phyloP scores from a whole-genome alignment of 768 basidiomycete species.

The Leucosporidium yakuticum region DNA sequence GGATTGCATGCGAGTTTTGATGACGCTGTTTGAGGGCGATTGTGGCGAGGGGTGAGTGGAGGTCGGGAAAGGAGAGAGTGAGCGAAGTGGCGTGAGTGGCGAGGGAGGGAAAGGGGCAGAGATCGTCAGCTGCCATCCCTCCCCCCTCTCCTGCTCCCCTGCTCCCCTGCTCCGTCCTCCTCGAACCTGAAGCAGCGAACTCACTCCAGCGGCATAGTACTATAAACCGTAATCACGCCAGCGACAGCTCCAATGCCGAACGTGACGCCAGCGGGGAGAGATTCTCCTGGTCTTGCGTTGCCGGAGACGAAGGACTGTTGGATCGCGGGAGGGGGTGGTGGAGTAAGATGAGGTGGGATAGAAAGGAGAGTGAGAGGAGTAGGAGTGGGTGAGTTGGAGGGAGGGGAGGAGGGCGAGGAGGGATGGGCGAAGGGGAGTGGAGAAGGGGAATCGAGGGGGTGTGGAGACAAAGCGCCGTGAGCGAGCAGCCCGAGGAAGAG shows the following conservation, averaged over 20 bases:
- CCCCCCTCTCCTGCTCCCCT: no score
- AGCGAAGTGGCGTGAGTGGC: neutral
- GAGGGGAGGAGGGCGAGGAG: no score
- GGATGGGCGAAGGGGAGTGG: no score
- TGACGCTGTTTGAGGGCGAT: slow-evolving; percentile 55
- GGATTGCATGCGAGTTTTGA: slow-evolving; percentile 98
- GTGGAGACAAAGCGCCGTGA: neutral
- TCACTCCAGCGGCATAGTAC: slow-evolving; percentile 49
- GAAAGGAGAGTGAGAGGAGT: neutral
- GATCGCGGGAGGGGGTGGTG: neutral
- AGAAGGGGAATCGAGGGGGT: neutral
- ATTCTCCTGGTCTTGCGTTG: slow-evolving; percentile 71
- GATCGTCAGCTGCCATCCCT: slow-evolving; percentile 4
- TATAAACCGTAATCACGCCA: slow-evolving; percentile 89
- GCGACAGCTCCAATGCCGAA: slow-evolving; percentile 92
- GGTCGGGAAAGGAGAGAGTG: slow-evolving; percentile 1
- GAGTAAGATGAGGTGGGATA: slow-evolving; percentile 12
- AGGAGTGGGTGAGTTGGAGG: no score
- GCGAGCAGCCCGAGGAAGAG: neutral
- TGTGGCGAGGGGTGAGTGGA: neutral
- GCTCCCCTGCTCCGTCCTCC: no score
- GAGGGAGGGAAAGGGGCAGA: neutral
- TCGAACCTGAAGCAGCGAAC: slow-evolving; percentile 25
- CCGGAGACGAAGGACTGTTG: slow-evolving; percentile 77
- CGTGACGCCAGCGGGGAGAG: slow-evolving; percentile 76